Percentiles rank a stretch among this genome's conserved stretches.
These are phyloP conservation scores for Paraglomus brasilianum DNA, from an alignment of 192 early-diverging fungal species.

Conservation along the genomic window DNA sequence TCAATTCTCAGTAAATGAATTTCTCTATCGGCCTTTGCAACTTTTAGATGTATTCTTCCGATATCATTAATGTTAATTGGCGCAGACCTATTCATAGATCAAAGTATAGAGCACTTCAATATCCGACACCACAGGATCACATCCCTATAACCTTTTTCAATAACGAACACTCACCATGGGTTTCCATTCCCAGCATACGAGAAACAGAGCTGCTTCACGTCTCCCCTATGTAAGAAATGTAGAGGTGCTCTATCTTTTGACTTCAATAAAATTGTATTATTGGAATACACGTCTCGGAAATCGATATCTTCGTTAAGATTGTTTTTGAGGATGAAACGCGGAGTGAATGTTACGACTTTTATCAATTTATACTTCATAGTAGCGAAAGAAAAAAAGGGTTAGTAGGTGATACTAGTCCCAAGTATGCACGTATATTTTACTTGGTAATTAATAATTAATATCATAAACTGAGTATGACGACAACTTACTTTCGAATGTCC, in stretches of 20 bases:
- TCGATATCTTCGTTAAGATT: slow-evolving; percentile 67
- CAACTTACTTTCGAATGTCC: slow-evolving; percentile 75
- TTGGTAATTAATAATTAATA: no score
- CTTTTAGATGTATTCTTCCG: slow-evolving; percentile 78
- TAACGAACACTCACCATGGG: slow-evolving; percentile 57
- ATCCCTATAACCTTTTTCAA: slow-evolving; percentile 11
- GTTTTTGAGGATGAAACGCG: slow-evolving; percentile 90
- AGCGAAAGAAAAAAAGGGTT: not conserved
- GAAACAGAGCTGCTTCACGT: slow-evolving; percentile 67
- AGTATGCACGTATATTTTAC: not conserved
- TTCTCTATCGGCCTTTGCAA: slow-evolving; percentile 59
- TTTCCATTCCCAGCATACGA: slow-evolving; percentile 63
- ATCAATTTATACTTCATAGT: slow-evolving; percentile 62
- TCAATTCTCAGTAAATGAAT: slow-evolving; percentile 78
- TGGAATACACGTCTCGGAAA: slow-evolving; percentile 70
- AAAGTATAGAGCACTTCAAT: not conserved
- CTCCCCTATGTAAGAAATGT: slow-evolving; percentile 61
- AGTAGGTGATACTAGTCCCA: not conserved
- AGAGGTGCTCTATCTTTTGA: slow-evolving; percentile 61
- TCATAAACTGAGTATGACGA: not conserved
- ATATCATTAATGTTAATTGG: slow-evolving; percentile 87
- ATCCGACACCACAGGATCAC: not conserved
- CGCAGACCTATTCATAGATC: slow-evolving; percentile 51
- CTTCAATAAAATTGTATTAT: slow-evolving; percentile 43
- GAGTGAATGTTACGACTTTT: slow-evolving; percentile 86